These are phyloP conservation scores for Pythium brachiatum DNA, from an alignment of 352 stramenopile species.

Conservation along the genomic window DNA sequence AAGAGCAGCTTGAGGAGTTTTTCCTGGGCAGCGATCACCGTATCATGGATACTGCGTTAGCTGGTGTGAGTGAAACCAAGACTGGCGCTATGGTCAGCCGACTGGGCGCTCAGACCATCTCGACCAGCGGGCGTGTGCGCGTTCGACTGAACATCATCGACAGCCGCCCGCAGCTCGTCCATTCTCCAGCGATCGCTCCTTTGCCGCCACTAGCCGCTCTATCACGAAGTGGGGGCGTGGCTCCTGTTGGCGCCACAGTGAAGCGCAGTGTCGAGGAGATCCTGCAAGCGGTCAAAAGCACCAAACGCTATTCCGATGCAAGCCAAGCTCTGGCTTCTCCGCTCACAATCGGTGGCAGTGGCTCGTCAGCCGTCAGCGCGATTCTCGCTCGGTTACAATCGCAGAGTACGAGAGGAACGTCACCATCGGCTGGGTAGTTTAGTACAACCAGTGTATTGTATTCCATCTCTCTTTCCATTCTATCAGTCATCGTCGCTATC, in stretches of 20 bases:
- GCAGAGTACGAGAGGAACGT: conserved; percentile 7
- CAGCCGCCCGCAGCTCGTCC: not conserved
- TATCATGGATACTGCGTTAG: conserved; percentile 10
- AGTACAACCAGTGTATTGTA: too few relatives aligned
- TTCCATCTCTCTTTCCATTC: too few relatives aligned
- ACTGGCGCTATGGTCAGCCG: conserved; percentile 8
- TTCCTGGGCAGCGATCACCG: conserved; percentile 44
- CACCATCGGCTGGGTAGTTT: conserved; percentile 12
- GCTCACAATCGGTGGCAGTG: not conserved
- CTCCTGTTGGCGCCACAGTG: conserved; percentile 24
- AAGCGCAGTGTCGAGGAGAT: conserved; percentile 80
- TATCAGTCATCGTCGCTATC: conserved; percentile 89
- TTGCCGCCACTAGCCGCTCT: not conserved
- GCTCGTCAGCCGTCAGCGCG: conserved; percentile 22
- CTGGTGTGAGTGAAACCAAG: not conserved
- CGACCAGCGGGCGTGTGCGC: conserved; percentile 34
- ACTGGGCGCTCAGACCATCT: conserved; percentile 38
- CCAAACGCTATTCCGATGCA: conserved; percentile 24
- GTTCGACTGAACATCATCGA: conserved; percentile 32
- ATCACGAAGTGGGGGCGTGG: not conserved
- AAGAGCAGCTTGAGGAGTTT: conserved; percentile 58
- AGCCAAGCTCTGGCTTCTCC: conserved; percentile 5
- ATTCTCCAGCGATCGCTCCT: not conserved
- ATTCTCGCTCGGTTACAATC: conserved; percentile 35
- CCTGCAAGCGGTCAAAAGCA: conserved; percentile 44